Evolutionary conservation across 1,139 yeast species (phyloP).

Genomic region (Kodamaea arcana): DNA sequence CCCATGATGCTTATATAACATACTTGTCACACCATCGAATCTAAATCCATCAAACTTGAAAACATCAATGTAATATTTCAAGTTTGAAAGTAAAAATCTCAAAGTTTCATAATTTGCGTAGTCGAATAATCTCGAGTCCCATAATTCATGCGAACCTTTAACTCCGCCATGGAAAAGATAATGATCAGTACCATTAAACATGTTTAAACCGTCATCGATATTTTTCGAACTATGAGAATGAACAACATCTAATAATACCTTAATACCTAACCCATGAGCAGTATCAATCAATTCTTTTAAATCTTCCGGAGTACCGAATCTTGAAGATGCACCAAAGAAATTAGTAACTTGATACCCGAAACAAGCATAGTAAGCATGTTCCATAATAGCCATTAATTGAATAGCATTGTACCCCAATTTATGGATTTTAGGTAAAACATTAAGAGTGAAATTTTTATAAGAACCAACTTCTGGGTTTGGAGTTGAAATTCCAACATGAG

Average conservation of each 20-base stretch:
- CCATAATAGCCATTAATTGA: conserved; percentile 98
- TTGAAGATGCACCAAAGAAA: conserved; percentile 83
- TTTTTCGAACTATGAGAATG: conserved; percentile 96
- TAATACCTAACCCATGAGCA: conserved; percentile 84
- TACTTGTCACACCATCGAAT: conserved; percentile 94
- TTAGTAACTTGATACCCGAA: conserved; percentile 95
- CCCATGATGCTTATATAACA: conserved; percentile 92
- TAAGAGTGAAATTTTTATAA: conserved; percentile 76
- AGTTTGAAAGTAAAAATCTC: conserved; percentile 80
- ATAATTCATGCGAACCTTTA: conserved; percentile 82
- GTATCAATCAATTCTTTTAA: conserved; percentile 85
- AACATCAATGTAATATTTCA: conserved; percentile 78
- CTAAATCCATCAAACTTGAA: conserved; percentile 92
- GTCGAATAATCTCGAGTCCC: conserved; percentile 94
- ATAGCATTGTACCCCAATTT: conserved; percentile 87
- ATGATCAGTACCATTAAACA: conserved; percentile 93
- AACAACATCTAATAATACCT: conserved; percentile 85
- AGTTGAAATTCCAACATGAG: conserved; percentile 92
- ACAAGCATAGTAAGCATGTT: conserved; percentile 96
- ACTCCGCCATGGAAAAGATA: conserved; percentile 88
- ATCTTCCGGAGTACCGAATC: conserved; percentile 94
- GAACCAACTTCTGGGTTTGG: conserved; percentile 84
- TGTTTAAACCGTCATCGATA: conserved; percentile 88
- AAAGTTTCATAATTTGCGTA: conserved; percentile 89
- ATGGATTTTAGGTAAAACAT: conserved; percentile 79